phyloP scores from a whole-genome alignment of 208 protist genomes.

The Crithidia fasciculata region DNA sequence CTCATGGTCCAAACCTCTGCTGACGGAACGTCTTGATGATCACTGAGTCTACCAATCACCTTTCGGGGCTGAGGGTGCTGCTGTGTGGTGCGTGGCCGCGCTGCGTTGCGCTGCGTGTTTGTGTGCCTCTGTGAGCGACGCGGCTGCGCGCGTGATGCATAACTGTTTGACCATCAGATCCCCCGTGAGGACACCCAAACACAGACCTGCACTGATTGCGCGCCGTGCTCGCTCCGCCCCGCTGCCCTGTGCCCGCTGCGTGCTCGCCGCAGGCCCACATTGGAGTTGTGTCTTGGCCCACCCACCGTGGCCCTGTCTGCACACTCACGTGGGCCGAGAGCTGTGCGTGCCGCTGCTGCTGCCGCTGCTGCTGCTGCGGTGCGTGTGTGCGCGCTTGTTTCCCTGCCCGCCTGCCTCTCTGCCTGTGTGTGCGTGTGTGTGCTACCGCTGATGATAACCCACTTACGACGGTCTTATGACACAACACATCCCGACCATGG shows the following conservation, averaged over 20 bases:
- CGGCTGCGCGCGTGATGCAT: slow-evolving; percentile 12
- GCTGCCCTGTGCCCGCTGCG: not conserved
- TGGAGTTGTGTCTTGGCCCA: slow-evolving; percentile 6
- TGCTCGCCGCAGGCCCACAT: not conserved
- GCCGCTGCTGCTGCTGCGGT: slow-evolving; percentile 2
- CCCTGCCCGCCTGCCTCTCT: not conserved
- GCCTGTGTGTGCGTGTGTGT: no score
- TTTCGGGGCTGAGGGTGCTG: slow-evolving; percentile 13
- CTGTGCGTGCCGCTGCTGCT: not conserved
- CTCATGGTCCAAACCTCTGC: slow-evolving; percentile 18
- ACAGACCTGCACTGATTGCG: slow-evolving; percentile 23
- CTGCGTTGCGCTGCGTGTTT: not conserved
- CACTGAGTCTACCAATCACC: slow-evolving; percentile 20
- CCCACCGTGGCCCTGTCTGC: slow-evolving; percentile 13
- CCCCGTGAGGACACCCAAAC: slow-evolving; percentile 26
- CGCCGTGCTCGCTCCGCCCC: not conserved
- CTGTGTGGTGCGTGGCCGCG: not conserved
- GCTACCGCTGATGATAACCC: slow-evolving; percentile 11
- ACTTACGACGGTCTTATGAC: slow-evolving; percentile 11
- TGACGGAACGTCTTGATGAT: slow-evolving; percentile 7
- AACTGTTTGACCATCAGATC: slow-evolving; percentile 23
- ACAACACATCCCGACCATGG: slow-evolving; percentile 37
- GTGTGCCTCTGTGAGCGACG: slow-evolving; percentile 3
- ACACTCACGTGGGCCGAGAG: slow-evolving; percentile 21
- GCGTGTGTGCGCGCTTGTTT: not conserved